Percentiles rank a stretch among this genome's conserved stretches.
These are phyloP conservation scores for Chaetomium fimeti DNA, from an alignment of 495 filamentous ascomycete genomes.

Conservation along the genomic window DNA sequence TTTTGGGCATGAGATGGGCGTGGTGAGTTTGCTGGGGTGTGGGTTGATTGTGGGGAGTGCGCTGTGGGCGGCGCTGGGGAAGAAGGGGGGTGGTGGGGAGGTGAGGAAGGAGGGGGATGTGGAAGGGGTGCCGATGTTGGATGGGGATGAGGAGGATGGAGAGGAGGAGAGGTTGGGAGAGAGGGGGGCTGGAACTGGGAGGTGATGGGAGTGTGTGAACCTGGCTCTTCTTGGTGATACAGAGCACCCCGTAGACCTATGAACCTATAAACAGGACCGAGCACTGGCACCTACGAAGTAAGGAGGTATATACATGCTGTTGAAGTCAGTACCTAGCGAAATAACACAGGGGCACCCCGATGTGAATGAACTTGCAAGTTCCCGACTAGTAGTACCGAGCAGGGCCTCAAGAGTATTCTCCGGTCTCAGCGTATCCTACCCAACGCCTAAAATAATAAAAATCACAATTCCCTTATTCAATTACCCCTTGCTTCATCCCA, in stretches of 20 bases:
- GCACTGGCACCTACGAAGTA: too few species aligned
- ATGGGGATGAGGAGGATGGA: neutral
- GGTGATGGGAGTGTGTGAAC: slow-evolving; percentile 11
- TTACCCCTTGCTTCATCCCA: neutral
- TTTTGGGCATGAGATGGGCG: slow-evolving; percentile 67
- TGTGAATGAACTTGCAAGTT: neutral
- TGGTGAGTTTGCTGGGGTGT: slow-evolving; percentile 68
- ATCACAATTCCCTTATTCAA: too few species aligned
- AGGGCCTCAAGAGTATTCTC: neutral
- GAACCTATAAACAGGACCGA: too few species aligned
- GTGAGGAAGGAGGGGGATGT: slow-evolving; percentile 8
- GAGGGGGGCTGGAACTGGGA: slow-evolving; percentile 12
- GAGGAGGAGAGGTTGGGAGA: slow-evolving; percentile 28
- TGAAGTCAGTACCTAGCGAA: too few species aligned
- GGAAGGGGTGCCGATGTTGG: slow-evolving; percentile 7
- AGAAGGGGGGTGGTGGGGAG: slow-evolving; percentile 30
- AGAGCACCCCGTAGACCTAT: too few species aligned
- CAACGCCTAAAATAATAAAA: neutral
- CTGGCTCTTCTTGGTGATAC: neutral
- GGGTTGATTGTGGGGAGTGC: slow-evolving; percentile 78
- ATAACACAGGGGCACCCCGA: neutral
- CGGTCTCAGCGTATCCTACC: slow-evolving; percentile 3
- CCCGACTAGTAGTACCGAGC: too few species aligned
- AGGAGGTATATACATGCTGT: too few species aligned
- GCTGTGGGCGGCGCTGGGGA: slow-evolving; percentile 69